Evolutionary conservation across 108 stramenopile genomes (phyloP).

Genomic region (Cyclotella distinguenda): DNA sequence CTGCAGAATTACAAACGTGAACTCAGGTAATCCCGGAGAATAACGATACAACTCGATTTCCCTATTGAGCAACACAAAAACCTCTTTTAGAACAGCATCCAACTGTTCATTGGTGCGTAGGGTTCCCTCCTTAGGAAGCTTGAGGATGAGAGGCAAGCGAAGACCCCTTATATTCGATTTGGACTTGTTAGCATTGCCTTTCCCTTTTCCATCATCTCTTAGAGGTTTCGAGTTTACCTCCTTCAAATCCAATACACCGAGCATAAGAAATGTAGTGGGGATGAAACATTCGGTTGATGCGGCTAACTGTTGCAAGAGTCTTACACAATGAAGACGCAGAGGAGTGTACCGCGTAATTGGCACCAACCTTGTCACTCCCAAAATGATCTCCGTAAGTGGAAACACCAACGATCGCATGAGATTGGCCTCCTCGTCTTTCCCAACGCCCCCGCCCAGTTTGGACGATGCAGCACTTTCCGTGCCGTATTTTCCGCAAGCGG

Average conservation of each 20-base stretch:
- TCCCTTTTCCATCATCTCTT: conserved; percentile 20
- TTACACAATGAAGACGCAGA: conserved; percentile 89
- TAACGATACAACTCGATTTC: conserved; percentile 87
- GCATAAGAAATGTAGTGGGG: conserved; percentile 81
- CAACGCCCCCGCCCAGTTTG: conserved; percentile 37
- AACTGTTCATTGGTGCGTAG: conserved; percentile 78
- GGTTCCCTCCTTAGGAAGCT: conserved; percentile 75
- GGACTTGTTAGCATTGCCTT: conserved; percentile 31
- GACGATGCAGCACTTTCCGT: conserved; percentile 26
- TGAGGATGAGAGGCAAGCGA: conserved; percentile 57
- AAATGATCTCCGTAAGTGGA: conserved; percentile 87
- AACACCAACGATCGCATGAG: conserved; percentile 81
- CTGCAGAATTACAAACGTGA: conserved; percentile 68
- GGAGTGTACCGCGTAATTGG: conserved; percentile 86
- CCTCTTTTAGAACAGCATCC: conserved; percentile 74
- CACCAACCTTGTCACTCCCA: conserved; percentile 73
- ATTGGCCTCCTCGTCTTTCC: conserved; percentile 55
- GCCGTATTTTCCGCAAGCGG: conserved; percentile 54
- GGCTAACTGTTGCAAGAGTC: conserved; percentile 90
- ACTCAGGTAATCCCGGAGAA: conserved; percentile 87
- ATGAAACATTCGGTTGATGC: conserved; percentile 85
- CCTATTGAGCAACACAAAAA: conserved; percentile 76
- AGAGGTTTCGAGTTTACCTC: conserved; percentile 79
- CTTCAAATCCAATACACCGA: conserved; percentile 83
- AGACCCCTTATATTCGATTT: conserved; percentile 37